phyloP scores from a whole-genome alignment of 2,329 filamentous ascomycete genomes.

The Calonectria multiphialidica region DNA sequence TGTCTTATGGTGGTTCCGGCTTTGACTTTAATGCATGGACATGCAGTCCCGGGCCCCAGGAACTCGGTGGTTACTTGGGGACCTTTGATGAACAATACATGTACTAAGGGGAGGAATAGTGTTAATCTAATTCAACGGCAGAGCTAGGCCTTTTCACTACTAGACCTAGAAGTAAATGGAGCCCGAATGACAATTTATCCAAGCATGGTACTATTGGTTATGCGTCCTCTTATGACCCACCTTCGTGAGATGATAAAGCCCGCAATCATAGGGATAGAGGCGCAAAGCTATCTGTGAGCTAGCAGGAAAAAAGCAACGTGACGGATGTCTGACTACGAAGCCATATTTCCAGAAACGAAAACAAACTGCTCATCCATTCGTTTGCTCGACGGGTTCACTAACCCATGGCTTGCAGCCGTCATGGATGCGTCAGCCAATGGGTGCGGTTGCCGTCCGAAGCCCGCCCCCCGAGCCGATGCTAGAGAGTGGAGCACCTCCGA shows the following conservation, averaged over 20 bases:
- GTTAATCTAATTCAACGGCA: no score
- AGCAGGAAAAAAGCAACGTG: background rate
- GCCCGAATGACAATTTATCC: no score
- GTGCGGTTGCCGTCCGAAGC: conserved; percentile 16
- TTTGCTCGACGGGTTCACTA: background rate
- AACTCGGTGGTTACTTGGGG: conserved; percentile 29
- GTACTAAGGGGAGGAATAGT: conserved; percentile 29
- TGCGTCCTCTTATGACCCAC: background rate
- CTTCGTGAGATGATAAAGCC: background rate
- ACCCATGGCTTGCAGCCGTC: background rate
- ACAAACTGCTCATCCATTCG: background rate
- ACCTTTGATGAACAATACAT: conserved; percentile 43
- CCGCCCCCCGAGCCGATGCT: conserved; percentile 23
- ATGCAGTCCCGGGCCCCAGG: conserved; percentile 29
- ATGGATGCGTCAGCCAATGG: conserved; percentile 18
- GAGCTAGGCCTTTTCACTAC: no score
- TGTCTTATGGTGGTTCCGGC: conserved; percentile 34
- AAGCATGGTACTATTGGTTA: background rate
- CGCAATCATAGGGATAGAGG: background rate
- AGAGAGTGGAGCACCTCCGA: conserved; percentile 26
- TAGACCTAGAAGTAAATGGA: background rate
- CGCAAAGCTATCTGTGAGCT: background rate
- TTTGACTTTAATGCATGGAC: conserved; percentile 39
- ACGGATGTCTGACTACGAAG: background rate
- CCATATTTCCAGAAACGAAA: conserved; percentile 9